Evolutionary conservation across 768 basidiomycete species (phyloP).

Genomic region (Lactarius indigo): DNA sequence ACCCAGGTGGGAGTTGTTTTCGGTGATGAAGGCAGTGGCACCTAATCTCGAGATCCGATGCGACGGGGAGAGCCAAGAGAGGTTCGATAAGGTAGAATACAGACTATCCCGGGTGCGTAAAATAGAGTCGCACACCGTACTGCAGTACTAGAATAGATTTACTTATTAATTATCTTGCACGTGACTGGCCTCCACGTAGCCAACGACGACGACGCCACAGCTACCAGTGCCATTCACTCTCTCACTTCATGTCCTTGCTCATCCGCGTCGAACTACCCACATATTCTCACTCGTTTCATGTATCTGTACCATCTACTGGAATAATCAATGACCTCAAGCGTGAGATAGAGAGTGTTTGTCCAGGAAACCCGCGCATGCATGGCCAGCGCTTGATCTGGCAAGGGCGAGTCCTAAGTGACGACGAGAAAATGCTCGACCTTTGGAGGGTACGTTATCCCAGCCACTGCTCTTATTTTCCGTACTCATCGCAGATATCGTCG

Average conservation of each 20-base stretch:
- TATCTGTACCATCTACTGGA: conserved; percentile 46
- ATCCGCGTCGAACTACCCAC: conserved; percentile 75
- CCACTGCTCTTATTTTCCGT: not conserved
- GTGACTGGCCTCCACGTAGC: conserved; percentile 22
- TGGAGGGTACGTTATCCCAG: conserved; percentile 55
- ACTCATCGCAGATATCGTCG: not conserved
- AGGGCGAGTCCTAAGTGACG: conserved; percentile 62
- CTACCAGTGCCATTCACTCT: not conserved
- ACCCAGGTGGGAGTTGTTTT: not conserved
- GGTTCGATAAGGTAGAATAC: not conserved
- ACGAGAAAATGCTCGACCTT: conserved; percentile 59
- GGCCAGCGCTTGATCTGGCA: conserved; percentile 77
- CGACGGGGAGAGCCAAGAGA: not conserved
- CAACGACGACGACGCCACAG: not conserved
- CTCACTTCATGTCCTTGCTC: conserved; percentile 27
- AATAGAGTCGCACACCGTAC: not conserved
- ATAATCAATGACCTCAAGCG: conserved; percentile 65
- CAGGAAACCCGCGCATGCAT: conserved; percentile 61
- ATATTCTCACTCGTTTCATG: conserved; percentile 60
- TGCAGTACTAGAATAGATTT: not conserved
- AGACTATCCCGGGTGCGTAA: not conserved
- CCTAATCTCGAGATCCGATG: conserved; percentile 13
- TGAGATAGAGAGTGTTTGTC: conserved; percentile 56
- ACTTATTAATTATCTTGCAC: not conserved
- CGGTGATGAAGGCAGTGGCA: not conserved